These are phyloP conservation scores for Lentinula lateritia DNA, from an alignment of 768 basidiomycete species.

Conservation along the genomic window DNA sequence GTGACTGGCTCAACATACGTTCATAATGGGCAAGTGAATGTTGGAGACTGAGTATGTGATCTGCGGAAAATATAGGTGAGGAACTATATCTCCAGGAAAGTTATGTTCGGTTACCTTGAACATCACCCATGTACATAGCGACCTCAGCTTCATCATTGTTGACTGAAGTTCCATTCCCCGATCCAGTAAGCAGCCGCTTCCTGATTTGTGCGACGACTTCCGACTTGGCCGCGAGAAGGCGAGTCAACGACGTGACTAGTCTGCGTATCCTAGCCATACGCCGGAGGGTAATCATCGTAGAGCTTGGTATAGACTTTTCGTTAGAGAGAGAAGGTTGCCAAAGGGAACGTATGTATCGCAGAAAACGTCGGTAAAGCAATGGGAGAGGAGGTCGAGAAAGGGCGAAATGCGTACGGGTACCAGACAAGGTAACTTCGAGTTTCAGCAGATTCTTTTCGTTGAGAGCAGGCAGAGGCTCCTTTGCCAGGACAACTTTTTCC, in stretches of 20 bases:
- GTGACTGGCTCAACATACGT: constrained; percentile 80
- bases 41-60: constrained; percentile 87
- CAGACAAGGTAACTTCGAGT: neutral
- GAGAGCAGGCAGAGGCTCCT: neutral
- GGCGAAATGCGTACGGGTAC: constrained; percentile 6
- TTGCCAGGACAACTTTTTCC: neutral
- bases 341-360: constrained; percentile 23
- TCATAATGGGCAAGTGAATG: constrained; percentile 84
- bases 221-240: constrained; percentile 74
- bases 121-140: constrained; percentile 84
- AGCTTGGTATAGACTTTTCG: constrained; percentile 1
- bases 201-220: constrained; percentile 77
- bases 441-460: neutral
- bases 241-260: constrained; percentile 71
- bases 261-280: constrained; percentile 77
- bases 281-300: constrained; percentile 47
- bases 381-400: constrained; percentile 26
- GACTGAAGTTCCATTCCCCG: constrained; percentile 24
- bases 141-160: constrained; percentile 61
- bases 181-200: constrained; percentile 58
- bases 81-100: neutral
- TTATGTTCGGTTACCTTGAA: constrained; percentile 60
- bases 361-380: constrained; percentile 29
- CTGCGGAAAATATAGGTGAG: constrained; percentile 30
- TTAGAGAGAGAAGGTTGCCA: neutral